Conservation (phyloP, 2,329 filamentous ascomycete genomes). For the Celoporthe dispersa region DNA sequence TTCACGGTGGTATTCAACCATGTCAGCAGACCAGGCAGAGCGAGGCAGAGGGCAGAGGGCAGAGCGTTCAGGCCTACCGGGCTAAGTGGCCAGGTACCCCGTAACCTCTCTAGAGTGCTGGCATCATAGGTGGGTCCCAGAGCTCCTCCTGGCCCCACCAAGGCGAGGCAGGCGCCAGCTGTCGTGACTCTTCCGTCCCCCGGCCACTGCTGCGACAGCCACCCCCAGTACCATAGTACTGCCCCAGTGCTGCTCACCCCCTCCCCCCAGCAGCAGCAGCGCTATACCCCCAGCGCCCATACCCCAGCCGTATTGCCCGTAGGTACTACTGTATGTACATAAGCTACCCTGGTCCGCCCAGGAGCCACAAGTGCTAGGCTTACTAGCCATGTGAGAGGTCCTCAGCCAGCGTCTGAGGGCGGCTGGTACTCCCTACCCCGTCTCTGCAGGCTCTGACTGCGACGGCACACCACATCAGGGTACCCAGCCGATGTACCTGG, state of each 20-base stretch:
- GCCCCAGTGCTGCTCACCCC: background rate
- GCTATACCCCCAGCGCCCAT: too few relatives aligned
- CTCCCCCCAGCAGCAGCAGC: too few relatives aligned
- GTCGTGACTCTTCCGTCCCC: background rate
- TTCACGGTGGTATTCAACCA: background rate
- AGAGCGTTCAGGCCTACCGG: background rate
- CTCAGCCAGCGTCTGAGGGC: background rate
- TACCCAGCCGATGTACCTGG: background rate
- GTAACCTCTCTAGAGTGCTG: conserved; percentile 6
- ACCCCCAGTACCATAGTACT: background rate
- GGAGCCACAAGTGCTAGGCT: background rate
- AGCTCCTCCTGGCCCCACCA: conserved; percentile 15
- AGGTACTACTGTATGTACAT: background rate
- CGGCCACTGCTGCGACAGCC: background rate
- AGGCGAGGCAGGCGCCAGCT: conserved; percentile 17
- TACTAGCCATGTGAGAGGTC: background rate
- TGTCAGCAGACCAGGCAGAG: conserved; percentile 1
- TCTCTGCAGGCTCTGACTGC: background rate
- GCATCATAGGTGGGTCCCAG: conserved; percentile 13
- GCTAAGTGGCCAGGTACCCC: background rate
- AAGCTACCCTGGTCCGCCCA: background rate
- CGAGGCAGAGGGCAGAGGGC: background rate
- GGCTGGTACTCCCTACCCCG: background rate
- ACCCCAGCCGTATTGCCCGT: too few relatives aligned
- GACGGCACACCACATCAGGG: background rate